Evolutionary conservation across 345 rosid genomes (phyloP).

Genomic region (Eucalyptus globulus): DNA sequence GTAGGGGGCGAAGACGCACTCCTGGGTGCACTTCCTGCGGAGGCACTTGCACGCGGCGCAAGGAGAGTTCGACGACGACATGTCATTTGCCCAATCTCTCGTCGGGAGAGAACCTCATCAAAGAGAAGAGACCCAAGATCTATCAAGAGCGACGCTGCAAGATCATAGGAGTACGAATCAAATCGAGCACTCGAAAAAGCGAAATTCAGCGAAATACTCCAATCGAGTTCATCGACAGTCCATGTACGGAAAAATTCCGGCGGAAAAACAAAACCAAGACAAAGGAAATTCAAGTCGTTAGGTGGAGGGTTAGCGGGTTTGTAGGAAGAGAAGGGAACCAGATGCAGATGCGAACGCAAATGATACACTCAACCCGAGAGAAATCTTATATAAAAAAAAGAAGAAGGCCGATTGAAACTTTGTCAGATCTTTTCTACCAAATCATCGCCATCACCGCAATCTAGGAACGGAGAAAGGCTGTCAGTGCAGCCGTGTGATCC

Average conservation of each 20-base stretch:
- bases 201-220: not conserved
- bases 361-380: not conserved
- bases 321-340: not conserved
- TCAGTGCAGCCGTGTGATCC: not conserved
- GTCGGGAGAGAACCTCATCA: not conserved
- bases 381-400: not conserved
- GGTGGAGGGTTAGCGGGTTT: not conserved
- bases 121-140: not conserved
- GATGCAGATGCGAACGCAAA: not conserved
- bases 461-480: not conserved
- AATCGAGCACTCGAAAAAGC: not conserved
- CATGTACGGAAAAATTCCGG: not conserved
- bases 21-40: conserved; percentile 70
- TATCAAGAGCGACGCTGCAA: not conserved
- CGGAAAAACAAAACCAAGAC: not conserved
- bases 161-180: not conserved
- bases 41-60: conserved; percentile 83
- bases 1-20: conserved; percentile 78
- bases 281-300: not conserved
- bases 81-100: not conserved
- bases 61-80: conserved; percentile 66
- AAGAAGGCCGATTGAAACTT: not conserved
- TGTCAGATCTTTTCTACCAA: not conserved
- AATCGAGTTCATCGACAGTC: not conserved
- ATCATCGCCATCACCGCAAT: not conserved